Percentiles rank a stretch among this genome's conserved stretches.
These are phyloP conservation scores for Pseudovirgaria hyperparasitica DNA, from an alignment of 2,329 filamentous ascomycete genomes.

Conservation along the genomic window DNA sequence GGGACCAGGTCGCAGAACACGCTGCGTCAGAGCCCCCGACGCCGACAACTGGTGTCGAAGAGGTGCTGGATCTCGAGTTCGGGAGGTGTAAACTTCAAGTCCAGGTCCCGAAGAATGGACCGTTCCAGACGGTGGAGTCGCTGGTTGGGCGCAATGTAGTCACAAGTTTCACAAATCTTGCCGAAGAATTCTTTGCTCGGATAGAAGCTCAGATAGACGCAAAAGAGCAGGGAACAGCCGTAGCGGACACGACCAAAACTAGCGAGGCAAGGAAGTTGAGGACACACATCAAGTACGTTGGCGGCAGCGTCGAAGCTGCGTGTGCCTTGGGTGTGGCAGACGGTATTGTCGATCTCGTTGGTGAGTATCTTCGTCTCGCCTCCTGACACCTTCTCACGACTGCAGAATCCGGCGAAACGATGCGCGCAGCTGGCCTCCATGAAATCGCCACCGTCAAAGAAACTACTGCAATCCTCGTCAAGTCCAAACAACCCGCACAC, in stretches of 20 bases:
- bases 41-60: conserved; percentile 50
- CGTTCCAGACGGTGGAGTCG: conserved; percentile 55
- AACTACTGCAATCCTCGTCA: conserved; percentile 80
- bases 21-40: conserved; percentile 47
- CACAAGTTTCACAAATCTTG: conserved; percentile 83
- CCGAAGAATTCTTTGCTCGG: conserved; percentile 69
- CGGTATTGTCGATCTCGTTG: conserved; percentile 93
- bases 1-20: conserved; percentile 86
- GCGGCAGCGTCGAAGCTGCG: conserved; percentile 92
- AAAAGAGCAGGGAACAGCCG: conserved; percentile 24
- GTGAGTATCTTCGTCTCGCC: conserved; percentile 41
- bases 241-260: conserved; percentile 18
- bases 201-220: conserved; percentile 47
- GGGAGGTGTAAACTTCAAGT: conserved; percentile 88
- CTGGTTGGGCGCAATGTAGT: conserved; percentile 87
- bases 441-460: conserved; percentile 89
- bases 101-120: conserved; percentile 84
- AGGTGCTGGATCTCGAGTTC: conserved; percentile 83
- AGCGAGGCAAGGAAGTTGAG: conserved; percentile 43
- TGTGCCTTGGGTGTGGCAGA: conserved; percentile 93
- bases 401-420: conserved; percentile 90
- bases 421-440: conserved; percentile 88
- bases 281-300: conserved; percentile 87
- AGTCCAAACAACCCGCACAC: conserved; percentile 73
- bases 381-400: conserved; percentile 2